Evolutionary conservation across 371 early-diverging fungal species (phyloP), one percentile per base, ranked within the genome.

Genomic region (Mortierella polycephala): DNA sequence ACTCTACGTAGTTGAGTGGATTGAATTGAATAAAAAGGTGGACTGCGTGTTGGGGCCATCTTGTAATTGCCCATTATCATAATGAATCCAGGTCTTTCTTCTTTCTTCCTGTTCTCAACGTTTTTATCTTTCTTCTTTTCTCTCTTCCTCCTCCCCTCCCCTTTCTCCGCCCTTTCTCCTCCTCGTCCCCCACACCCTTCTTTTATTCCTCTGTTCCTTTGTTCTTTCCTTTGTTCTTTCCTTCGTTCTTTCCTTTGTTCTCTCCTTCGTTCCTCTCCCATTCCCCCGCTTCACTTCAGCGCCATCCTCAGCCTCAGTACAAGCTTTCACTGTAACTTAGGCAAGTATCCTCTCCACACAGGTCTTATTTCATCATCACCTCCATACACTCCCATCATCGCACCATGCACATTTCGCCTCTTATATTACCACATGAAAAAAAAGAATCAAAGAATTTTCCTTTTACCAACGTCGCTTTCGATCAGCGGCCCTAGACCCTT

Each of bases 151-250:
- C 52, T 16, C 54, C 39, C 8, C 46, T 52, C 55, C 37, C 16
- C 37, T 37, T 54, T 7, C 37, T 54, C 14, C 54, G 10, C 30
- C 37, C 9, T 44, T 50, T 40, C 61, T 54, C 11, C 30, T 54
- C 55, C 53, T 39, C 39, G 9, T 46, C 12, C 37, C 46, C 45
- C 18, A 41, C 13, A 30, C 45, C 37, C 23, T 18, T 42, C 45
- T 44, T 53, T 46, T 57, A 11, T 58, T 52, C 54, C 42, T 40
- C 39, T 18, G 21, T 40, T 57, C 57, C 21, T 49, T 40, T 18
- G 9, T 46, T 55, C 56, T n/a, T 62, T 57, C 57, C 42, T 57
- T 52, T 16, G 18, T 51, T 56, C 46, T 40, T 46, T 47, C 21
- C 60, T 42, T 45, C 47, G 21, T 18, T 12, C 45, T 44, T n/a